Evolutionary conservation across 1,139 yeast species (phyloP).

Genomic region (Groenewaldozyma auringiensis): DNA sequence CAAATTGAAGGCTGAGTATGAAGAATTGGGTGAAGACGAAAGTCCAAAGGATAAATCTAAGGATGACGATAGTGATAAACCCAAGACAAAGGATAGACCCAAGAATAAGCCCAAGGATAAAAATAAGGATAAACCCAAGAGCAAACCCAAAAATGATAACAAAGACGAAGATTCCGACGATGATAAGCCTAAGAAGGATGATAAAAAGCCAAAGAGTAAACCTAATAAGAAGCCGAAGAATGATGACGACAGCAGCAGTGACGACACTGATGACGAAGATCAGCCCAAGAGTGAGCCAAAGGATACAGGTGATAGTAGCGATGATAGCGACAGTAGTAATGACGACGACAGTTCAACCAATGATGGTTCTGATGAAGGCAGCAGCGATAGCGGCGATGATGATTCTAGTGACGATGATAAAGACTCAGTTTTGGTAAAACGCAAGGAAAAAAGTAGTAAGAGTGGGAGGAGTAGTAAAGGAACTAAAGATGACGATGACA

Average conservation of each 20-base stretch:
- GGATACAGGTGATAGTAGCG: background rate
- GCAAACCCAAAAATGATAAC: background rate
- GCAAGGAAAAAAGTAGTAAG: background rate
- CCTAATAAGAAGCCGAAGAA: too few relatives aligned
- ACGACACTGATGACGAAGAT: background rate
- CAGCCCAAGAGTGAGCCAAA: background rate
- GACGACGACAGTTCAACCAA: background rate
- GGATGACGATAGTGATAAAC: background rate
- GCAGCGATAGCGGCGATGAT: constrained; percentile 3
- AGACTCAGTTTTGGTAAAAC: background rate
- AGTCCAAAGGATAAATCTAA: background rate
- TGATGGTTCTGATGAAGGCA: background rate
- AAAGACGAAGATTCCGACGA: background rate
- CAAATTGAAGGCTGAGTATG: background rate
- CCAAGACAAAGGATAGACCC: background rate
- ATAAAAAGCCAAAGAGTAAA: background rate
- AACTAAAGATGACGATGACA: background rate
- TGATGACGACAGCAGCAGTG: background rate
- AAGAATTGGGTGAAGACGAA: background rate
- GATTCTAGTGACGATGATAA: constrained; percentile 1
- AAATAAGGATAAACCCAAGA: background rate
- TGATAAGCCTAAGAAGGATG: background rate
- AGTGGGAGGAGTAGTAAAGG: background rate
- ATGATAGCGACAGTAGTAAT: background rate
- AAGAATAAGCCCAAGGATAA: background rate